Conservation (phyloP, 306 rosid genomes). For the Prunus padus region DNA sequence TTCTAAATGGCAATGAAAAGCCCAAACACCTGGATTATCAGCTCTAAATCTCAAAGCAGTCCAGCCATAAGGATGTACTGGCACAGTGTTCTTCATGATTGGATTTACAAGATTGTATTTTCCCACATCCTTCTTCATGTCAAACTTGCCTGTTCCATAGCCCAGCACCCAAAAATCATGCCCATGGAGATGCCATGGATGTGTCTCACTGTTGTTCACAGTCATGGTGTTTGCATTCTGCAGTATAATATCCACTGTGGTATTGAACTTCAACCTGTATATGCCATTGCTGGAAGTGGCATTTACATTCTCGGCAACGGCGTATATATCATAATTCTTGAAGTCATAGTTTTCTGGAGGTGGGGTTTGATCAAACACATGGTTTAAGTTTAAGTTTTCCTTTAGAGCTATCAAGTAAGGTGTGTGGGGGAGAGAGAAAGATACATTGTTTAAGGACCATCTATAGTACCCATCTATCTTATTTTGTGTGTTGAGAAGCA, state of each 20-base stretch:
- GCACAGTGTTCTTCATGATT: conserved; percentile 79
- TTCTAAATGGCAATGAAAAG: conserved; percentile 88
- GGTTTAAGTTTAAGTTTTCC: conserved; percentile 31
- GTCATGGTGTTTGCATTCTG: conserved; percentile 60
- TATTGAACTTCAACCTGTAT: conserved; percentile 39
- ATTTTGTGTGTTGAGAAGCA: conserved; percentile 33
- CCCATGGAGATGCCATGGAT: conserved; percentile 92
- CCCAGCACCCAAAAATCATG: conserved; percentile 92
- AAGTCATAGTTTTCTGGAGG: conserved; percentile 69
- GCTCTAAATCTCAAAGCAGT: conserved; percentile 79
- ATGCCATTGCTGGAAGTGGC: conserved; percentile 64
- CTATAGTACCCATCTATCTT: conserved; percentile 18
- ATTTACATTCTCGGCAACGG: conserved; percentile 29
- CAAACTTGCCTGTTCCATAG: conserved; percentile 67
- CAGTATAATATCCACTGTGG: conserved; percentile 56
- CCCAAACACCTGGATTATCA: conserved; percentile 83
- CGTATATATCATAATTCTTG: conserved; percentile 45
- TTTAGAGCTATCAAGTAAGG: conserved; percentile 74
- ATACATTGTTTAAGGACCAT: conserved; percentile 80
- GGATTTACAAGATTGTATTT: conserved; percentile 76
- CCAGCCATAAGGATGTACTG: conserved; percentile 76
- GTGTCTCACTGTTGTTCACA: conserved; percentile 51
- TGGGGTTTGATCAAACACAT: conserved; percentile 45
- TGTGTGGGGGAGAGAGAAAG: conserved; percentile 64
- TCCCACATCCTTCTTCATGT: conserved; percentile 37